Evolutionary conservation across 2,329 filamentous ascomycete genomes (phyloP).

Genomic region (Colletotrichum truncatum): DNA sequence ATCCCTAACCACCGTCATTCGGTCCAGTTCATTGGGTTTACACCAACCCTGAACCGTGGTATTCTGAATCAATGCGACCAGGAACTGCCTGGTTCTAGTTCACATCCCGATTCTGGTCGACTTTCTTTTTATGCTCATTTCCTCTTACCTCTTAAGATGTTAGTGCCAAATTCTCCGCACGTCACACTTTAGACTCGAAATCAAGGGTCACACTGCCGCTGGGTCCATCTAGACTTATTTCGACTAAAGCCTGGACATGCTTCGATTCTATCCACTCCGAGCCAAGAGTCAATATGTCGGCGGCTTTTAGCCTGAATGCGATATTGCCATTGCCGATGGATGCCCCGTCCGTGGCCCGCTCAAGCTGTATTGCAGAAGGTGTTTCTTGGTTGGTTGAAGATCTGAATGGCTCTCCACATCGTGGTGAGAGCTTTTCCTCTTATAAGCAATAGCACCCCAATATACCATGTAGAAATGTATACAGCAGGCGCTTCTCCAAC

Average conservation of each 20-base stretch:
- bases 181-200: slow-evolving; percentile 15
- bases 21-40: too few relatives aligned
- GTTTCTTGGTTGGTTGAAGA: slow-evolving; percentile 12
- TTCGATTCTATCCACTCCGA: neutral
- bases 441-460: neutral
- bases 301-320: slow-evolving; percentile 28
- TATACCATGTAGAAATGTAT: neutral
- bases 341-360: neutral
- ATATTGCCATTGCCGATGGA: neutral
- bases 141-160: neutral
- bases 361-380: neutral
- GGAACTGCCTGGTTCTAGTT: neutral
- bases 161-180: slow-evolving; percentile 15
- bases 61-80: too few relatives aligned
- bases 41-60: too few relatives aligned
- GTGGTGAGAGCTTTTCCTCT: neutral
- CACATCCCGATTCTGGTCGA: neutral
- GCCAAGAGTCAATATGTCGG: slow-evolving; percentile 20
- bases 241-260: neutral
- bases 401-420: neutral
- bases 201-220: slow-evolving; percentile 15
- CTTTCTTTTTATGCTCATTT: neutral
- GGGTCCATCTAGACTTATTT: neutral
- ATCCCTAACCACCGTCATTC: too few relatives aligned
- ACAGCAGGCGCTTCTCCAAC: slow-evolving; percentile 16